phyloP scores from a whole-genome alignment of 148 eudicot species.

The Silene latifolia region DNA sequence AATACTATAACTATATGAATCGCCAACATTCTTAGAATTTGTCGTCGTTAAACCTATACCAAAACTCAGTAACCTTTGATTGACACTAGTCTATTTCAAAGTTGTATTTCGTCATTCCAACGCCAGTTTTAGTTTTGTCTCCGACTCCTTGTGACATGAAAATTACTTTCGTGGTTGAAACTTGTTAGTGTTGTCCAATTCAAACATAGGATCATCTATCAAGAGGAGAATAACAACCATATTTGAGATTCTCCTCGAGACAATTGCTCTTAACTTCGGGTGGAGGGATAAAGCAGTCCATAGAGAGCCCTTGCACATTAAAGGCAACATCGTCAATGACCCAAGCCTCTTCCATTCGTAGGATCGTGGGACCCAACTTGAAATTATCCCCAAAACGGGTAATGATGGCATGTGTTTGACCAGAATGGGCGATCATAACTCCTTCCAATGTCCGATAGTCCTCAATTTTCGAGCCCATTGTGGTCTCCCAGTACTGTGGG shows the following conservation, averaged over 20 bases:
- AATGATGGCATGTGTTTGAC: constrained; percentile 61
- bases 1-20: no score
- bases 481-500: constrained; percentile 93
- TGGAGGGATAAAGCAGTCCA: constrained; percentile 85
- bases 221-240: constrained; percentile 20
- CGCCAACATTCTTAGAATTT: neutral
- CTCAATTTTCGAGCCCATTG: constrained; percentile 74
- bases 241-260: constrained; percentile 29
- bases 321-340: constrained; percentile 76
- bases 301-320: constrained; percentile 76
- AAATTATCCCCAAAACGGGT: constrained; percentile 72
- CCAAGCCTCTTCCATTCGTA: constrained; percentile 90
- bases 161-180: constrained; percentile 15
- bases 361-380: constrained; percentile 51
- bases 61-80: neutral
- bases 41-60: neutral
- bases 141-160: neutral
- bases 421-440: constrained; percentile 81
- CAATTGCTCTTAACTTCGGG: constrained; percentile 43
- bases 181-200: constrained; percentile 19
- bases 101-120: no score
- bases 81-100: neutral
- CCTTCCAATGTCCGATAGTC: constrained; percentile 82
- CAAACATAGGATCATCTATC: constrained; percentile 14
- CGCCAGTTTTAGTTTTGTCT: neutral